Base-by-base conservation (phyloP, 805 yeast genomes). In the Saccharomyces paradoxus region DNA sequence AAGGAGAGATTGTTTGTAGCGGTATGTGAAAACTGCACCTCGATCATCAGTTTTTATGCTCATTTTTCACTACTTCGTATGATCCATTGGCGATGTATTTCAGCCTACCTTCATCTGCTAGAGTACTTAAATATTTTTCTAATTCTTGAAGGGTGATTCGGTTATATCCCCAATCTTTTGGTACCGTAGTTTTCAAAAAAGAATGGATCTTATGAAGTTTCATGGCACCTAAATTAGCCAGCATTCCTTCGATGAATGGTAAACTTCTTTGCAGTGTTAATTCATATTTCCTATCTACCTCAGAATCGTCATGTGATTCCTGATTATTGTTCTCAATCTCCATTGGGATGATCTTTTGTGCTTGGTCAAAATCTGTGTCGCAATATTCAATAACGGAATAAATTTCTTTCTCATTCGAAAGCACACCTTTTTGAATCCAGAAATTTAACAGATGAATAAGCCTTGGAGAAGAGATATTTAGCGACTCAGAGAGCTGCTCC, bases 401-500 rank as follows among this genome's bases (percentile, higher is more conserved):
- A 28, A 41, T 24, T 7, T 22, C 48, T 54, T 69, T 71, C 1
- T 72, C 66, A 48, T 77, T 77, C 2, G 67, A 56, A 4, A 91
- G 60, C 0, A 89, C 81, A 0, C 79, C 81, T 49, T 77, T 68
- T 22, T 77, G 73, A 2, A 80, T 77, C 97, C 97, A 91, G 63
- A 77, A 88, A 4, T 69, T 56, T 5, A 84, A 59, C 0, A 77
- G 71, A 1, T 67, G 67, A 2, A 60, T 62, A 0, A 79, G 81
- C 14, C 70, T 50, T 14, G 73, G 71, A 3, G 71, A 65, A 1
- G 74, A 68, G 76, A 86, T 76, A 2, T 72, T 69, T 17, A 84
- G 67, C 8, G 32, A 41, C 21, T n/a, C n/a, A 2, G 41, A 55
- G 2, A 82, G 65, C 3, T 71, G 66, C 7, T 63, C 69, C 3